Percentiles rank a stretch among this genome's conserved stretches.
Evolutionary conservation across 495 filamentous ascomycete species (phyloP).

Genomic region (Annulohypoxylon nitens): DNA sequence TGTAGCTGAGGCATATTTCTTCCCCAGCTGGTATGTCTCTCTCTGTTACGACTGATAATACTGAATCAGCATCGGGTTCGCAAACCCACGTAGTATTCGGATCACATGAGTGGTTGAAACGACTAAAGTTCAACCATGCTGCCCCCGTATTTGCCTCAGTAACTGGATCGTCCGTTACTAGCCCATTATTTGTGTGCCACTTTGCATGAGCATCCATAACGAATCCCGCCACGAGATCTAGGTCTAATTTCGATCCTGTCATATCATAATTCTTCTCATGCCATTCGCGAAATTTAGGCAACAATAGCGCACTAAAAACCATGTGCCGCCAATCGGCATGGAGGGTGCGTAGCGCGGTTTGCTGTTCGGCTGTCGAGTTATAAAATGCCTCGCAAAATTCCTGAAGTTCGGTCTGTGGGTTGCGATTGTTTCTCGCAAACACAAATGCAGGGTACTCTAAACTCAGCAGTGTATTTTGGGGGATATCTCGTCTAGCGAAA

Average conservation of each 20-base stretch:
- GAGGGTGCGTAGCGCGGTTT: neutral
- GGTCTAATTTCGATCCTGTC: no score
- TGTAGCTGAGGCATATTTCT: neutral
- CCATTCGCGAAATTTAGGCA: no score
- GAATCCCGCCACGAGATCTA: no score
- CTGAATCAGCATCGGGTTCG: neutral
- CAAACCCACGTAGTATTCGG: neutral
- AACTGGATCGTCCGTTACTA: no score
- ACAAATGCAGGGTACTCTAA: neutral
- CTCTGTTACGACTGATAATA: neutral
- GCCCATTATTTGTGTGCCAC: neutral
- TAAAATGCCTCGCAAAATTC: neutral
- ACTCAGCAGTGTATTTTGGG: neutral
- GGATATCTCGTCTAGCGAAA: conserved; percentile 6
- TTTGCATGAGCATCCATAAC: neutral
- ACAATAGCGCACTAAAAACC: no score
- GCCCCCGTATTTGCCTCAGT: neutral
- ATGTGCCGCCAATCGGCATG: no score
- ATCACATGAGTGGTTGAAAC: conserved; percentile 2
- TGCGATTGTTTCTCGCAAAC: neutral
- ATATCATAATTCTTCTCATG: no score
- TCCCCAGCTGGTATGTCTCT: neutral
- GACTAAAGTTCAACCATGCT: neutral
- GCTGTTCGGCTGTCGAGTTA: neutral
- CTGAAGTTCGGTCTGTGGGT: no score